Base-by-base conservation (phyloP, 352 stramenopile genomes). In the Phytopythium delawarense region DNA sequence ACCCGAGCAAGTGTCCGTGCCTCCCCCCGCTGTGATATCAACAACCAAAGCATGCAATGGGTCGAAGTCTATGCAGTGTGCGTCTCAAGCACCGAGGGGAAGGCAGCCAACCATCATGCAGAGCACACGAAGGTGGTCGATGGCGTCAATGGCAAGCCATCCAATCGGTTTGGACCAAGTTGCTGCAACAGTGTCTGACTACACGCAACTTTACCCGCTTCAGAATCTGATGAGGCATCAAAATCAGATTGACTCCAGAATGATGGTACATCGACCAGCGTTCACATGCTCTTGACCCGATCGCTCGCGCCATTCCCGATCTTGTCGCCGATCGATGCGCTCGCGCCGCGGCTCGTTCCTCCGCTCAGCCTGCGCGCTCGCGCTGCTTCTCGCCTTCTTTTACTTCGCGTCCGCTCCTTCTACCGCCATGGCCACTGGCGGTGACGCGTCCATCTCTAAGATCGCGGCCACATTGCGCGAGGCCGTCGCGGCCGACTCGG, bases 381-480 rank as follows among this genome's bases (percentile, higher is more conserved):
- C 30, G 4, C 30, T 40, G 15, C 45, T 57, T 23, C 7, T 30
- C 55, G 25, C 8, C 25, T 12, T 15, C 28, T 21, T 6, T 45
- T 57, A 4, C 46, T 32, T 20, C 35, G 18, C 30, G 12, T 15
- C 35, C 42, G 44, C 49, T 35, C 16, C 15, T 18, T 8, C 32
- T 25, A 1, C 13, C 34, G 21, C 46, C 35, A 63, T 57, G 57
- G 35, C n/a, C 30, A 35, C 25, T 7, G 13, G 4, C 6, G 21
- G 46, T 18, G 28, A 21, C 28, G 32, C 46, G 16, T 5, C 46
- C 12, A 37, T 7, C 55, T 28, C 44, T 34, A 89, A 89, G 61
- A 66, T 87, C 44, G 71, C 55, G 5, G 32, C 55, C 0, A 52
- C 66, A 12, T 59, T 89, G 59, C 67, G 75, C 30, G 40, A 21